These are phyloP conservation scores for Coniella lustricola DNA, from an alignment of 2,329 filamentous ascomycete species.

Conservation along the genomic window DNA sequence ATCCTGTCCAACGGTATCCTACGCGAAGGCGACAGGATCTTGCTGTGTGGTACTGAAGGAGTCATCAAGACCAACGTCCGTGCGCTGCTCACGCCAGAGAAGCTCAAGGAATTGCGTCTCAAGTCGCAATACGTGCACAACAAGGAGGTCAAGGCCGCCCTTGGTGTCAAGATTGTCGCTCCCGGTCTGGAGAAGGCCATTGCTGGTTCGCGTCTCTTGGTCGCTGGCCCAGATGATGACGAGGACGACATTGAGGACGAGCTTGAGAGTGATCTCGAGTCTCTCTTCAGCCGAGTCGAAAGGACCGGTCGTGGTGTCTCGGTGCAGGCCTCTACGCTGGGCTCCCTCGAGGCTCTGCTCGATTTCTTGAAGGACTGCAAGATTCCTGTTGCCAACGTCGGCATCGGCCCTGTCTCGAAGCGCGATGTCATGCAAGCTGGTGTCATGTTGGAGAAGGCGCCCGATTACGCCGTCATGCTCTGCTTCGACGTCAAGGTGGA, in stretches of 20 bases:
- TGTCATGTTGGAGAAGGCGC: conserved; percentile 92
- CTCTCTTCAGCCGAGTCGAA: conserved; percentile 83
- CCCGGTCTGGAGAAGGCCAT: conserved; percentile 94
- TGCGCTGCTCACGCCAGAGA: conserved; percentile 85
- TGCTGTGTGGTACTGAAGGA: conserved; percentile 93
- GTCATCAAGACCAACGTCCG: conserved; percentile 92
- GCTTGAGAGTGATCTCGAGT: conserved; percentile 89
- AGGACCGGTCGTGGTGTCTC: conserved; percentile 91
- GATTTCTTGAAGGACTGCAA: conserved; percentile 95
- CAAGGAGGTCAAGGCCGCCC: conserved; percentile 95
- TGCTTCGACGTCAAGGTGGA: conserved; percentile 99
- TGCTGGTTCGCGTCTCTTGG: conserved; percentile 87
- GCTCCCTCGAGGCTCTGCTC: conserved; percentile 89
- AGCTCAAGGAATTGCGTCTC: conserved; percentile 87
- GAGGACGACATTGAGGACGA: conserved; percentile 96
- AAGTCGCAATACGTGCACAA: conserved; percentile 98
- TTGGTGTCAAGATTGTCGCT: conserved; percentile 98
- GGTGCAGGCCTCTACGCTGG: conserved; percentile 94
- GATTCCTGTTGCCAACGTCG: conserved; percentile 95
- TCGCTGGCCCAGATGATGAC: conserved; percentile 90
- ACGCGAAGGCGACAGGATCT: conserved; percentile 87
- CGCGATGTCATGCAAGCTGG: conserved; percentile 94
- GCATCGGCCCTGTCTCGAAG: conserved; percentile 96
- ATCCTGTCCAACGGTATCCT: conserved; percentile 94
- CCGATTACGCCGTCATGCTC: conserved; percentile 97